Base-by-base conservation (phyloP, 768 basidiomycete genomes). In the Amanita rimosa region DNA sequence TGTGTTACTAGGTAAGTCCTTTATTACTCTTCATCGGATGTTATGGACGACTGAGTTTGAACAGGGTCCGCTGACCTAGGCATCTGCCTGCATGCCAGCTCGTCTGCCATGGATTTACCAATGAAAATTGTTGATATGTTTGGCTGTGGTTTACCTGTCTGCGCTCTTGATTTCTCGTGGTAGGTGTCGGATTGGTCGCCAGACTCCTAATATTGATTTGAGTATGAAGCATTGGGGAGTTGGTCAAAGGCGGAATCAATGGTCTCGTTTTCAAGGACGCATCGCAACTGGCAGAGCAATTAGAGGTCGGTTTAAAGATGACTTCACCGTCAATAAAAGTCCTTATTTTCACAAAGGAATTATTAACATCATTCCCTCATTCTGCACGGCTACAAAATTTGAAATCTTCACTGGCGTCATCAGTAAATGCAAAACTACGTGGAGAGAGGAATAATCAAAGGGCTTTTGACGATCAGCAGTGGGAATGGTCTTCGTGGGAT, bases 61-160 rank as follows among this genome's bases (percentile, higher is more conserved):
- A 4, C 53, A 91, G 90, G 92, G 27, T 85, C 89, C 3, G 90
- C 93, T 8, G 93, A 99, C 63, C 57, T 99, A 35, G 96, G 96
- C 2, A 76, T 98, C 50, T 92, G 81, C 52, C 66, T 99, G 44
- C 96, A 99, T 66, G 78, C 81, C 4, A 94, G 90, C 62, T 91
- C 90, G 0, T 94, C 90, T 2, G 85, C 78, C 1, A 67, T 93
- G 49, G 96, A 99, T 64, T 69, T 99, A 48, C 96, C 96, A 2
- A 99, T 99, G 96, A 99, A 99, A 64, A 81, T 99, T 4, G 92
- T 99, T 6, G 96, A 99, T 63, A 97, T 98, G 95, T 97, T 98
- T 67, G 96, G 96, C 3, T 97, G 94, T 56, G 85, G 85, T 4
- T 70, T 98, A 49, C 95, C 95, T 0, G 96, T 97, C 6, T 86